Percentiles rank a stretch among this genome's conserved stretches.
Evolutionary conservation across 2,329 filamentous ascomycete species (phyloP).

Genomic region (Exophiala calicioides): DNA sequence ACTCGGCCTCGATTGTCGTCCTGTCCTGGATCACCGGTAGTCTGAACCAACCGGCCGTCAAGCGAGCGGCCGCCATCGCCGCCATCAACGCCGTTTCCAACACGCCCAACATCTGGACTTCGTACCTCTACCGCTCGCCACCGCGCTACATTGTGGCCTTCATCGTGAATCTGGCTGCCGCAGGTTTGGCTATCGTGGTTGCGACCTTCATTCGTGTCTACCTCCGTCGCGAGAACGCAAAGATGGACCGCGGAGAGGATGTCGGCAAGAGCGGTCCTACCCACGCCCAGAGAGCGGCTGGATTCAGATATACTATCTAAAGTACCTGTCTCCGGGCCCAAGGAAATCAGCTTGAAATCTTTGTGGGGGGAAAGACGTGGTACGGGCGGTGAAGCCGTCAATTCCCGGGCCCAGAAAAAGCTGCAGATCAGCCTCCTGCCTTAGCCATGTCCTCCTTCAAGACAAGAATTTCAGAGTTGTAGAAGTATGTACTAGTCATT

Average conservation of each 20-base stretch:
- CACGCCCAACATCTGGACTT: slow-evolving; percentile 34
- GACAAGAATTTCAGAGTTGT: too few species aligned
- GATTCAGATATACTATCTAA: slow-evolving; percentile 28
- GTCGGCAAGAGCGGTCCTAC: slow-evolving; percentile 31
- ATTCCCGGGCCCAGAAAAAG: too few species aligned
- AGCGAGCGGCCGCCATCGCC: slow-evolving; percentile 70
- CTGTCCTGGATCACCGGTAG: slow-evolving; percentile 72
- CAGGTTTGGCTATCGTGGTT: slow-evolving; percentile 28
- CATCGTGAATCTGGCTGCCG: slow-evolving; percentile 28
- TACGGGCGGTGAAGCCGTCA: too few species aligned
- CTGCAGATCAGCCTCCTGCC: too few species aligned
- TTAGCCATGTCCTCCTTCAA: too few species aligned
- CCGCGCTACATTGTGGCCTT: slow-evolving; percentile 33
- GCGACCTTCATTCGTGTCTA: slow-evolving; percentile 29
- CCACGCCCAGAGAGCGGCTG: slow-evolving; percentile 26
- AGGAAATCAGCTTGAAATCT: too few species aligned
- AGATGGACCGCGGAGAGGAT: slow-evolving; percentile 29
- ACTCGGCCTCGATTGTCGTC: slow-evolving; percentile 64
- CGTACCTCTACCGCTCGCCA: slow-evolving; percentile 31
- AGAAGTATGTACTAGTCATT: too few species aligned
- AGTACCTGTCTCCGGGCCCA: background rate
- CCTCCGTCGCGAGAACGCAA: slow-evolving; percentile 30
- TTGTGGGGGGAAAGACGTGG: too few species aligned
- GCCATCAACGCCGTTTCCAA: slow-evolving; percentile 75
- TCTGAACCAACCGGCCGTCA: slow-evolving; percentile 72